Conservation (phyloP, 371 early-diverging fungal genomes). For the Umbelopsis sp. region DNA sequence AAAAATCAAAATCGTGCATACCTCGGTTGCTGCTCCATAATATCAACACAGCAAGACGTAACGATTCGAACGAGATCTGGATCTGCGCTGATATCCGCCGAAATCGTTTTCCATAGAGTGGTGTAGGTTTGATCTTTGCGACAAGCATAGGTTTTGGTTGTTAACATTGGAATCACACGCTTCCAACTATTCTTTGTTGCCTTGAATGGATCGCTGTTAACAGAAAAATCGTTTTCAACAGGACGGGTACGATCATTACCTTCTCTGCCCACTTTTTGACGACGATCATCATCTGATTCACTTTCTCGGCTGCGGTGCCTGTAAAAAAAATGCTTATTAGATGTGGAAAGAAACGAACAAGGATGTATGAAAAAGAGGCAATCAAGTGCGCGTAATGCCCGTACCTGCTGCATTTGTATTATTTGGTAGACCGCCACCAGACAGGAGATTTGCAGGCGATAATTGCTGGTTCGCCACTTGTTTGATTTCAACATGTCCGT, state of each 20-base stretch:
- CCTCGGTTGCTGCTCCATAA: constrained; percentile 13
- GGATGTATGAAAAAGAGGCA: background rate
- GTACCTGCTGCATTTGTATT: background rate
- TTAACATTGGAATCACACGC: background rate
- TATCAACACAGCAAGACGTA: constrained; percentile 1
- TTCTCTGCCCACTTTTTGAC: background rate
- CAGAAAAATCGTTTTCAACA: background rate
- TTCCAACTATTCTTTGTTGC: background rate
- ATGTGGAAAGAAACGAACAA: background rate
- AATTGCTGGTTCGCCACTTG: background rate
- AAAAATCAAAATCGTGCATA: background rate
- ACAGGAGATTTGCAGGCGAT: constrained; percentile 1
- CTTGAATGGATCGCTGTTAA: background rate
- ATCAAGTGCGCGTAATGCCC: background rate
- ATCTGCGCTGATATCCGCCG: background rate
- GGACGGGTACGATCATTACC: background rate
- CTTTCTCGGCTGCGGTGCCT: background rate
- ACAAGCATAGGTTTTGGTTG: background rate
- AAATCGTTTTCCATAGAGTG: background rate
- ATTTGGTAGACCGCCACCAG: background rate
- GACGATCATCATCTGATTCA: background rate
- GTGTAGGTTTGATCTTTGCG: background rate
- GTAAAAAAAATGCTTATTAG: background rate
- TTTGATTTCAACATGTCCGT: background rate
- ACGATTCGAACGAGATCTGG: constrained; percentile 3